Evolutionary conservation across 2,329 filamentous ascomycete species (phyloP), one percentile per base, ranked within the genome.

Genomic region (Fusarium robinianum): DNA sequence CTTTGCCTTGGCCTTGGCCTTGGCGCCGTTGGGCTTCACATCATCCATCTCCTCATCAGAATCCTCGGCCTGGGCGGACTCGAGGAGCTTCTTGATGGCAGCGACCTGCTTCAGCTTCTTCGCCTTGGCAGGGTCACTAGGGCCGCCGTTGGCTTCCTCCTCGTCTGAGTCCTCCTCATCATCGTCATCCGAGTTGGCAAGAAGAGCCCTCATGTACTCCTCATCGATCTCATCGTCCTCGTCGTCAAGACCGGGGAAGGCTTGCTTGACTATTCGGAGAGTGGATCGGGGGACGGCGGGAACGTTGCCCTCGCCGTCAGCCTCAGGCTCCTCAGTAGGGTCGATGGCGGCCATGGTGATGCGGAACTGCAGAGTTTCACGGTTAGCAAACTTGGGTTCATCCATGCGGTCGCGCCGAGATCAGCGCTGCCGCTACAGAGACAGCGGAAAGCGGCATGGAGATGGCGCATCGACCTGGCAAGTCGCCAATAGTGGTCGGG

Each of bases 301-400:
- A 48, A 80, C 71, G 63, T 84, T 82, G 61, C 77, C 79, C 38
- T 80, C 78, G 45, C 78, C 77, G 58, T 85, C 83, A 46, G 77
- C 77, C 68, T 89, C 80, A 23, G 84, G 79, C 60, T 83, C 78
- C 62, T 88, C 88, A 63, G 83, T 90, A 46, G 94, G 94, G 68
- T 99, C 92, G 68, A 99, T 86, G 57, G 94, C 94, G 63, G 95
- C 94, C 94, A 99, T 99, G 64, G 91, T 97, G 66, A 99, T 90
- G 69, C 90, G 90, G 75, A 96, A 95, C 91, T 96, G 63, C 18
- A 26, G 40, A 48, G 39, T 54, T 58, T 52, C 40, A 34, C n/a
- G 31, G 41, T 58, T 31, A 55, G 55, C 41, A 27, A 44, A 14
- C 27, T 18, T 29, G 19, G 29, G 19, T 19, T 26, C 4, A n/a